A percentile compares a stretch with the other conserved stretches of the same genome.
phyloP scores from a whole-genome alignment of 495 filamentous ascomycete species.

The Hypomontagnella monticulosa region DNA sequence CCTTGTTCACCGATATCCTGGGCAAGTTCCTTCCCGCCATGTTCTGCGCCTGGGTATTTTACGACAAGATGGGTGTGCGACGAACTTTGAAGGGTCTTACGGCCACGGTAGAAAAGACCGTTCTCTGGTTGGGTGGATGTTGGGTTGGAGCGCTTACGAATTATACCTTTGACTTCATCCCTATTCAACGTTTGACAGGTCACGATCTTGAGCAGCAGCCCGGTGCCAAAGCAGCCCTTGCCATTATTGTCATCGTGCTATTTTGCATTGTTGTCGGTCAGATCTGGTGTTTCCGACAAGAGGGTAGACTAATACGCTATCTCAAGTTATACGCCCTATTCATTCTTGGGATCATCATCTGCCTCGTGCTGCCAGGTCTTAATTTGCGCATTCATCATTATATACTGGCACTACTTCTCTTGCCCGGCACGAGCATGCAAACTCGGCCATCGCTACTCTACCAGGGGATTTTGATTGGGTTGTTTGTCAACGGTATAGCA shows the following conservation, averaged over 20 bases:
- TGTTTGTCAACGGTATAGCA: slow-evolving; percentile 92
- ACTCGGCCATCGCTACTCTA: slow-evolving; percentile 81
- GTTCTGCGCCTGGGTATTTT: slow-evolving; percentile 79
- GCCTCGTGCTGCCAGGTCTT: slow-evolving; percentile 80
- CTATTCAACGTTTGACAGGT: slow-evolving; percentile 78
- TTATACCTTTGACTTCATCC: slow-evolving; percentile 85
- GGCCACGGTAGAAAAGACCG: slow-evolving; percentile 74
- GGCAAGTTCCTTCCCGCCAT: slow-evolving; percentile 80
- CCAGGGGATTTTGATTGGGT: slow-evolving; percentile 86
- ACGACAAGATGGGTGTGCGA: slow-evolving; percentile 68
- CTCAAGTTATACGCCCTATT: slow-evolving; percentile 75
- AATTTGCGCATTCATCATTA: slow-evolving; percentile 94
- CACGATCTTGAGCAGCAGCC: slow-evolving; percentile 81
- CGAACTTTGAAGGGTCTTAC: slow-evolving; percentile 64
- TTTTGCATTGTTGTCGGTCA: slow-evolving; percentile 70
- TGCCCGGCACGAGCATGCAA: slow-evolving; percentile 85
- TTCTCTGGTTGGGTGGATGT: slow-evolving; percentile 76
- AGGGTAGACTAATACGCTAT: slow-evolving; percentile 73
- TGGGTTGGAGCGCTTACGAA: slow-evolving; percentile 87
- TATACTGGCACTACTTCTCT: slow-evolving; percentile 81
- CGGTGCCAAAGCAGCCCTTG: slow-evolving; percentile 76
- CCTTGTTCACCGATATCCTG: slow-evolving; percentile 72
- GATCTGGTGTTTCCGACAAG: slow-evolving; percentile 76
- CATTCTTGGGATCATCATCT: slow-evolving; percentile 65
- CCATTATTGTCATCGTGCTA: slow-evolving; percentile 71